Evolutionary conservation across 257 asterid species (phyloP).

Genomic region (Penstemon davidsonii): DNA sequence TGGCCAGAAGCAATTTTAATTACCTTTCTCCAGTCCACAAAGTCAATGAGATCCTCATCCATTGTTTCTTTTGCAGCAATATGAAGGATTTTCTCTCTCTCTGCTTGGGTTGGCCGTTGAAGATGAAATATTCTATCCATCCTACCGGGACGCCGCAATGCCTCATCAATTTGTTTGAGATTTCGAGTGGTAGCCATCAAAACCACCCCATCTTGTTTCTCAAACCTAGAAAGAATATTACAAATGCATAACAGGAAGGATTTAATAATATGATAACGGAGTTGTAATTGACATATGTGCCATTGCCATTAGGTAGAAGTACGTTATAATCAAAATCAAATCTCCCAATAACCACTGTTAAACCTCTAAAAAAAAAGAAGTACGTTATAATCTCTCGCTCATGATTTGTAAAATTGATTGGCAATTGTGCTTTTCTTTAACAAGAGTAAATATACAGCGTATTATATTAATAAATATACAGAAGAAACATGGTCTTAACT

Average conservation of each 20-base stretch:
- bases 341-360: too few relatives aligned
- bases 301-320: too few relatives aligned
- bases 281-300: not conserved
- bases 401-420: too few relatives aligned
- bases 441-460: not conserved
- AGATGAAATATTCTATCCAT: constrained; percentile 98
- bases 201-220: constrained; percentile 97
- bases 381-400: too few relatives aligned
- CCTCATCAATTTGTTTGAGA: constrained; percentile 85
- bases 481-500: not conserved
- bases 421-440: too few relatives aligned
- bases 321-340: too few relatives aligned
- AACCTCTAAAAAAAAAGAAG: too few relatives aligned
- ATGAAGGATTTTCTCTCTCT: constrained; percentile 78
- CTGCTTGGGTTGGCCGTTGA: constrained; percentile 82
- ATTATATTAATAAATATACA: not conserved
- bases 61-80: constrained; percentile 82
- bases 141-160: constrained; percentile 95
- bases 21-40: constrained; percentile 95
- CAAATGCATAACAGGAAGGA: constrained; percentile 27
- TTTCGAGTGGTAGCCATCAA: constrained; percentile 96
- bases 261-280: constrained; percentile 2
- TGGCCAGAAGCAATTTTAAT: constrained; percentile 20
- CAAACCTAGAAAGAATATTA: constrained; percentile 60
- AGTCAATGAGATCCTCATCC: constrained; percentile 83